Percentiles rank a stretch among this genome's conserved stretches.
Conservation (phyloP, 2,329 filamentous ascomycete genomes). For the Blastomyces gilchristii region DNA sequence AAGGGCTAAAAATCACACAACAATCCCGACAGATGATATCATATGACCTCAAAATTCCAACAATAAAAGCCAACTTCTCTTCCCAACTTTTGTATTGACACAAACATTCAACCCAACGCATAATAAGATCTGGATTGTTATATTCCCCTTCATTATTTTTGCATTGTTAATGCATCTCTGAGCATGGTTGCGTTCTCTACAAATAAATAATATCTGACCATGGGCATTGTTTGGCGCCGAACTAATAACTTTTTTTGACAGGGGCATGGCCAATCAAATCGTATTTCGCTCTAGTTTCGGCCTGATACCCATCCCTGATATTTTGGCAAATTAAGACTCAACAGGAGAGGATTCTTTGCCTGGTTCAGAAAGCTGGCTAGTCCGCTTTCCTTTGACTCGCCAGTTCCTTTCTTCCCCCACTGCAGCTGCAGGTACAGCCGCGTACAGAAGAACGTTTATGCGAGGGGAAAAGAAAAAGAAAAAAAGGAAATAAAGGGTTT, state of each 20-base stretch:
- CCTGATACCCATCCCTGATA: too few relatives aligned
- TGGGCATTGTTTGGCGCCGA: not conserved
- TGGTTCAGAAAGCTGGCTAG: not conserved
- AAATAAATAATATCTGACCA: too few relatives aligned
- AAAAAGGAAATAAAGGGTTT: not conserved
- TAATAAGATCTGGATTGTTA: not conserved
- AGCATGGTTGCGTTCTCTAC: not conserved
- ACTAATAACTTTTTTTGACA: not conserved
- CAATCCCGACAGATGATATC: not conserved
- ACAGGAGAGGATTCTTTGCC: not conserved
- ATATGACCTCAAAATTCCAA: not conserved
- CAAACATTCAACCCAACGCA: not conserved
- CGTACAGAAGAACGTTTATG: not conserved
- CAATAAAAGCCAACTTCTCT: not conserved
- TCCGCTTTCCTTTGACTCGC: not conserved
- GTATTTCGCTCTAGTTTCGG: too few relatives aligned
- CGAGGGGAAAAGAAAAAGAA: not conserved
- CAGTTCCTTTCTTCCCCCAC: too few relatives aligned
- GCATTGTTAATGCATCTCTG: not conserved
- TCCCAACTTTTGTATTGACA: not conserved
- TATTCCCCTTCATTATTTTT: not conserved
- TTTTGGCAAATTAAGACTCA: too few relatives aligned
- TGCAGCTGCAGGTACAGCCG: not conserved
- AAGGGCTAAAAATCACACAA: not conserved
- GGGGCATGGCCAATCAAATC: not conserved